Evolutionary conservation across 2,329 filamentous ascomycete species (phyloP).

Genomic region (Phialophora expanda): DNA sequence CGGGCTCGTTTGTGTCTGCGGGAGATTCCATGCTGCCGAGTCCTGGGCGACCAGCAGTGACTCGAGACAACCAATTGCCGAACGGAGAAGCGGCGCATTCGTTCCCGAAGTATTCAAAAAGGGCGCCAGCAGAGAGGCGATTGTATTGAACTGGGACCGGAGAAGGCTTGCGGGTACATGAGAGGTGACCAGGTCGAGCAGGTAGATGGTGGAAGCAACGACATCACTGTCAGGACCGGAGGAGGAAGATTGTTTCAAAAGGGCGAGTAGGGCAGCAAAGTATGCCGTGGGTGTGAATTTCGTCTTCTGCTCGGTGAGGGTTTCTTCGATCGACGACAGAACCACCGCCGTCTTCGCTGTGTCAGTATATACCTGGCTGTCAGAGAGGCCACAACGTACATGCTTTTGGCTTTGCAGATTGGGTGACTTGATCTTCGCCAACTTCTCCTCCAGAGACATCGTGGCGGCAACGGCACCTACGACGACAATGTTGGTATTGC

Average conservation of each 20-base stretch:
- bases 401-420: constrained; percentile 95
- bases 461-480: constrained; percentile 13
- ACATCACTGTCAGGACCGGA: constrained; percentile 75
- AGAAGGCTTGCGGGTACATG: constrained; percentile 84
- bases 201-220: constrained; percentile 85
- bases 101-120: constrained; percentile 79
- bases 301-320: constrained; percentile 83
- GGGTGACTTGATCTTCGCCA: constrained; percentile 96
- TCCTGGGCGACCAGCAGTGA: constrained; percentile 91
- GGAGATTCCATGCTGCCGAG: constrained; percentile 82
- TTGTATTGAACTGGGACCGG: constrained; percentile 92
- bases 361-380: constrained; percentile 17
- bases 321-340: constrained; percentile 89
- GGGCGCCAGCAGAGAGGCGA: constrained; percentile 83
- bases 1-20: constrained; percentile 81
- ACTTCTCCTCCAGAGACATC: constrained; percentile 76
- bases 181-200: constrained; percentile 89
- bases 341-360: constrained; percentile 76
- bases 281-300: constrained; percentile 86
- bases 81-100: constrained; percentile 82
- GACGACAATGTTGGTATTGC: neutral
- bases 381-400: constrained; percentile 57
- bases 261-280: constrained; percentile 89
- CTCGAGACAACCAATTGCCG: constrained; percentile 91
- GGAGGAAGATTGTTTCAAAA: constrained; percentile 77